These are phyloP conservation scores for Ampelomyces quisqualis DNA, from an alignment of 2,329 filamentous ascomycete species.

Conservation along the genomic window DNA sequence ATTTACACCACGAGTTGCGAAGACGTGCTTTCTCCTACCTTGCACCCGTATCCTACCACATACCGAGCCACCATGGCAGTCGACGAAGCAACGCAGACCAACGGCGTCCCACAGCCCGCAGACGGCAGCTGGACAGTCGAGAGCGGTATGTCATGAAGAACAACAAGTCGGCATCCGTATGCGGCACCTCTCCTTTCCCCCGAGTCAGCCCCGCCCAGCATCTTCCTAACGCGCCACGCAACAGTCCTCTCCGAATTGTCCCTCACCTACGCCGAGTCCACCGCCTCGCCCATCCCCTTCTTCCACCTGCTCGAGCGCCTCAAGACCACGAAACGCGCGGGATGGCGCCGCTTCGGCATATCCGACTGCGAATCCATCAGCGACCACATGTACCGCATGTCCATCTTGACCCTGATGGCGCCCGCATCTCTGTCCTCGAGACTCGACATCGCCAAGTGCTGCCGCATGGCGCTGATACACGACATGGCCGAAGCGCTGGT, in stretches of 20 bases:
- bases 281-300: constrained; percentile 79
- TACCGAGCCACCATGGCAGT: constrained; percentile 18
- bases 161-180: constrained; percentile 33
- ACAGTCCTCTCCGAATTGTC: constrained; percentile 66
- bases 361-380: constrained; percentile 79
- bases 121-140: constrained; percentile 48
- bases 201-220: background rate
- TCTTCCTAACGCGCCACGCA: constrained; percentile 3
- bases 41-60: background rate
- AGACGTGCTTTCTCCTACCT: background rate
- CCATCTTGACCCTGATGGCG: constrained; percentile 89
- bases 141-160: constrained; percentile 46
- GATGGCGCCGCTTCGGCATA: constrained; percentile 89
- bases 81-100: constrained; percentile 47
- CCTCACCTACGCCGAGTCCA: constrained; percentile 58
- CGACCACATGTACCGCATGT: constrained; percentile 99
- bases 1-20: too few relatives aligned
- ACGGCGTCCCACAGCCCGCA: constrained; percentile 39
- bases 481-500: constrained; percentile 97
- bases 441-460: constrained; percentile 79
- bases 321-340: constrained; percentile 95
- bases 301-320: constrained; percentile 92
- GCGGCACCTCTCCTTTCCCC: constrained; percentile 28
- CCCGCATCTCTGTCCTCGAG: constrained; percentile 69
- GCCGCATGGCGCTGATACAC: constrained; percentile 93